Conservation (phyloP, 495 filamentous ascomycete species). For the Haplographium delicatum region DNA sequence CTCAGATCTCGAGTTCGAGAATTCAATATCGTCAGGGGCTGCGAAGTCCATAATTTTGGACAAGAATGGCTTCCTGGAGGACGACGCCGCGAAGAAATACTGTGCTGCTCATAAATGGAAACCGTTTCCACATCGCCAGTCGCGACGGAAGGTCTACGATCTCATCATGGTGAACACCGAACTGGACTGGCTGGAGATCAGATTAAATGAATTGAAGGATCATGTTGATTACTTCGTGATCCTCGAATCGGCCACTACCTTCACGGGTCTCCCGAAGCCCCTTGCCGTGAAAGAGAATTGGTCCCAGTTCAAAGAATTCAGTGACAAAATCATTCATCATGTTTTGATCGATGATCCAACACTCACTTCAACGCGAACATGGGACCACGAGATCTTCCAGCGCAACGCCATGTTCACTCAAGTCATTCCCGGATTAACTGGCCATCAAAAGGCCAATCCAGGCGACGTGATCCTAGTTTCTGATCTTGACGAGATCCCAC, state of each 20-base stretch:
- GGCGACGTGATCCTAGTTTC: constrained; percentile 30
- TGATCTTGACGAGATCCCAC: constrained; percentile 37
- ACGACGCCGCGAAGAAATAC: background rate
- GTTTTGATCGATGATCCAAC: too few species aligned
- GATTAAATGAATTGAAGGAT: constrained; percentile 29
- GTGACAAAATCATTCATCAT: constrained; percentile 38
- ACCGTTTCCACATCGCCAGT: background rate
- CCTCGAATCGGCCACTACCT: constrained; percentile 39
- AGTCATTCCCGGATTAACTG: constrained; percentile 27
- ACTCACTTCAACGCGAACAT: constrained; percentile 29
- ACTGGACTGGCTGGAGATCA: constrained; percentile 44
- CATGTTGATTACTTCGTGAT: constrained; percentile 43
- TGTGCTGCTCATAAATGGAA: constrained; percentile 3
- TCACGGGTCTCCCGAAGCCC: constrained; percentile 37
- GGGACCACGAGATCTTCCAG: constrained; percentile 31
- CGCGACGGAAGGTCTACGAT: constrained; percentile 37
- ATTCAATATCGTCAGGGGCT: background rate
- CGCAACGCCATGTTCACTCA: constrained; percentile 33
- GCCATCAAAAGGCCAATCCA: constrained; percentile 14
- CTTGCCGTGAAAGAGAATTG: constrained; percentile 33
- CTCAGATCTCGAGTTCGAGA: constrained; percentile 1
- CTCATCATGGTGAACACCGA: constrained; percentile 36
- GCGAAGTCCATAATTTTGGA: background rate
- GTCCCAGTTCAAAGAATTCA: constrained; percentile 30
- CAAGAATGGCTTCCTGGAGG: constrained; percentile 4